Conservation (phyloP, 805 yeast genomes). For the Pichia cabralensis region DNA sequence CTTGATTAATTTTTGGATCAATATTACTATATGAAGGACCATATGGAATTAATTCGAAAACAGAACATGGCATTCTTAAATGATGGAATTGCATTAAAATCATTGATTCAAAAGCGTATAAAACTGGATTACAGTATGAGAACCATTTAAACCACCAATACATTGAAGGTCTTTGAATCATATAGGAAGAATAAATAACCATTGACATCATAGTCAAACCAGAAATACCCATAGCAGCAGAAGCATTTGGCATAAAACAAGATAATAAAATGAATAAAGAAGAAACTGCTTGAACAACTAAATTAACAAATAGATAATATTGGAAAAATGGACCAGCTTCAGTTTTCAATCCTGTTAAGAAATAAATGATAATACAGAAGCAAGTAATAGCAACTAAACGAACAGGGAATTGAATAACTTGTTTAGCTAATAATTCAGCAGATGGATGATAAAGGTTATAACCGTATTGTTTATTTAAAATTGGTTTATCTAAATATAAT, state of each 20-base stretch:
- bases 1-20: constrained; percentile 26
- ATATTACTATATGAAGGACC: constrained; percentile 45
- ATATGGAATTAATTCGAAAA: constrained; percentile 34
- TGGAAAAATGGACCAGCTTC: constrained; percentile 49
- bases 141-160: constrained; percentile 58
- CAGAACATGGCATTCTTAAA: constrained; percentile 40
- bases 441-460: constrained; percentile 56
- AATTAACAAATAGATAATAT: constrained; percentile 32
- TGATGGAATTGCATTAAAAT: constrained; percentile 49
- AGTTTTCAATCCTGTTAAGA: constrained; percentile 40
- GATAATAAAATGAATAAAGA: constrained; percentile 47
- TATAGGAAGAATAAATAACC: constrained; percentile 54
- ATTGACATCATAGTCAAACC: constrained; percentile 43
- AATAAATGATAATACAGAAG: constrained; percentile 39
- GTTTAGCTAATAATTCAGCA: constrained; percentile 51
- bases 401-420: constrained; percentile 47
- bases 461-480: constrained; percentile 53
- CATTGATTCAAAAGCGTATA: constrained; percentile 42
- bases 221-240: constrained; percentile 52
- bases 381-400: constrained; percentile 40
- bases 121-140: constrained; percentile 38
- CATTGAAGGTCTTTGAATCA: constrained; percentile 48
- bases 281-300: constrained; percentile 35
- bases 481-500: constrained; percentile 51
- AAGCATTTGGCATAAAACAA: constrained; percentile 35